phyloP scores from a whole-genome alignment of 345 rosid species.

The Erysimum cheiranthoides region DNA sequence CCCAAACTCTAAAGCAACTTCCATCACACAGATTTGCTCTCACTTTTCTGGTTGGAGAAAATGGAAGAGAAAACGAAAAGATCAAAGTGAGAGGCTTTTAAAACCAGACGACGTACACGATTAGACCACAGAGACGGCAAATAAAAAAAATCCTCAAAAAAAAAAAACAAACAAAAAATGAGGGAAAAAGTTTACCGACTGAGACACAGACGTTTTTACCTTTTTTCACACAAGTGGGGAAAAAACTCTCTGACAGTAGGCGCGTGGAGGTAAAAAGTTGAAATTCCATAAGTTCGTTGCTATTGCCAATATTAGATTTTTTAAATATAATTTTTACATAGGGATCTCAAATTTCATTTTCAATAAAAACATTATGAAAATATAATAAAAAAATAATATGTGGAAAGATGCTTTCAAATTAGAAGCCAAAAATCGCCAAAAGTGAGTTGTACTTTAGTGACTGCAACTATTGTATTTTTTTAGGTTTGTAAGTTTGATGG shows the following conservation, averaged over 20 bases:
- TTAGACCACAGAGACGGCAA: constrained; percentile 45
- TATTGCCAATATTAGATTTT: neutral
- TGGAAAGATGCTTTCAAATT: neutral
- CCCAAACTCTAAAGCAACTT: constrained; percentile 27
- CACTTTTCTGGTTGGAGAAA: constrained; percentile 15
- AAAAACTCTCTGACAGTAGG: constrained; percentile 45
- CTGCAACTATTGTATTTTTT: neutral
- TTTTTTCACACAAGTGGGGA: constrained; percentile 41
- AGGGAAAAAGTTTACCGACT: constrained; percentile 37
- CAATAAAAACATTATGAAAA: neutral
- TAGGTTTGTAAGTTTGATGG: neutral
- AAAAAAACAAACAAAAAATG: neutral
- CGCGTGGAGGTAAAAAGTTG: constrained; percentile 40
- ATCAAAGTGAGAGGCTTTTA: constrained; percentile 36
- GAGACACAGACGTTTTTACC: constrained; percentile 36
- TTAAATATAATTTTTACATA: constrained; percentile 6
- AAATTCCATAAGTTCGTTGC: constrained; percentile 30
- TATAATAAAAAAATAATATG: neutral
- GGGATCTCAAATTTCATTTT: constrained; percentile 39
- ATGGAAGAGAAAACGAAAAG: constrained; percentile 34
- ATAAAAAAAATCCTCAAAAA: neutral
- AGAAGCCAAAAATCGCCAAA: neutral
- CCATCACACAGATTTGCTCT: constrained; percentile 25
- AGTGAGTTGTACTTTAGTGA: neutral
- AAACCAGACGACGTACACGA: constrained; percentile 41